Conservation (phyloP, 108 stramenopile species). For the Stephanodiscus triporus region DNA sequence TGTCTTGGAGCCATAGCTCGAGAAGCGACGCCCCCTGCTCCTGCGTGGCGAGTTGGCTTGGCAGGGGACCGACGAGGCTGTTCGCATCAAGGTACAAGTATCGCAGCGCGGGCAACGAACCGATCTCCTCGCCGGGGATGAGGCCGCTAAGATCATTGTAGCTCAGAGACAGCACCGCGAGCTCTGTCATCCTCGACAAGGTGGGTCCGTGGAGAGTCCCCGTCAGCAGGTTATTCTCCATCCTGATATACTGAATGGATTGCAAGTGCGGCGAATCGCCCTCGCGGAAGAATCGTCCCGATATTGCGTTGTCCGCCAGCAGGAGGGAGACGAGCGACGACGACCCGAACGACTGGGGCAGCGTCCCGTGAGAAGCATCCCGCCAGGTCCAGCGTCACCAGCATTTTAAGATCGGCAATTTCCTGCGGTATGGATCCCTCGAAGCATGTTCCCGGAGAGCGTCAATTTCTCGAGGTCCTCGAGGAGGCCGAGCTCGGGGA, state of each 20-base stretch:
- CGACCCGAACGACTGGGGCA: constrained; percentile 44
- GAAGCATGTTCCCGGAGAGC: constrained; percentile 42
- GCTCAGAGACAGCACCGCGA: constrained; percentile 47
- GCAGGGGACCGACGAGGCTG: constrained; percentile 49
- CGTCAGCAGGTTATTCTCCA: constrained; percentile 39
- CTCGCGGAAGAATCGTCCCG: constrained; percentile 30
- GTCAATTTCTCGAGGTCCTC: constrained; percentile 26
- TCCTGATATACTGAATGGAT: constrained; percentile 32
- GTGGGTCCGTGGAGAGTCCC: constrained; percentile 36
- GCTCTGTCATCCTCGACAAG: constrained; percentile 21
- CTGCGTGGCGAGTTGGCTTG: constrained; percentile 34
- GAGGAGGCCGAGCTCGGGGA: constrained; percentile 45
- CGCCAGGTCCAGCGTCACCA: constrained; percentile 28
- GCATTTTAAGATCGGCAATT: constrained; percentile 21
- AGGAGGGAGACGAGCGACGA: constrained; percentile 20
- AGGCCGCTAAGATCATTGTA: constrained; percentile 53
- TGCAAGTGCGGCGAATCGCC: constrained; percentile 37
- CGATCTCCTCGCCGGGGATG: constrained; percentile 36
- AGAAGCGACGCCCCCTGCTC: constrained; percentile 10
- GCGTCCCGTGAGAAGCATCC: constrained; percentile 31
- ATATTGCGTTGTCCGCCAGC: constrained; percentile 32
- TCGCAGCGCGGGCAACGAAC: constrained; percentile 30
- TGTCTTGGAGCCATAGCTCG: constrained; percentile 60
- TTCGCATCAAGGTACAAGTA: constrained; percentile 49
- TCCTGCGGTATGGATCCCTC: constrained; percentile 46